Evolutionary conservation across 1,139 yeast species (phyloP).

Genomic region (Pichia kudriavzevii): DNA sequence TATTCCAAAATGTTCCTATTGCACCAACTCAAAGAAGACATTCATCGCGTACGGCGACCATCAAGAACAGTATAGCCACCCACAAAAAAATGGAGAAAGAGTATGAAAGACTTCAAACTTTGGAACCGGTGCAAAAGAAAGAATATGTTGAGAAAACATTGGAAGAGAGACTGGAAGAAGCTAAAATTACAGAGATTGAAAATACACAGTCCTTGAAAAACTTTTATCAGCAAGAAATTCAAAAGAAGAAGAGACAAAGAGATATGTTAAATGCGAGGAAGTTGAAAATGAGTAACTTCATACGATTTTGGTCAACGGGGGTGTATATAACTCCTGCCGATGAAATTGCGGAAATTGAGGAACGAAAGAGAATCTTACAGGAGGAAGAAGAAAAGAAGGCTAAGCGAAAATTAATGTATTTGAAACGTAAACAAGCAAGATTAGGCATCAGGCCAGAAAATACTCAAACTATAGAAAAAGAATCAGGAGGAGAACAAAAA

Average conservation of each 20-base stretch:
- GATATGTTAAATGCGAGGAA: constrained; percentile 64
- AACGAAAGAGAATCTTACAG: constrained; percentile 25
- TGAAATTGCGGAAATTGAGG: constrained; percentile 44
- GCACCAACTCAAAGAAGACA: constrained; percentile 52
- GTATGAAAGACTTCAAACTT: constrained; percentile 55
- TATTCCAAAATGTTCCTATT: constrained; percentile 30
- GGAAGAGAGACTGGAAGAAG: constrained; percentile 78
- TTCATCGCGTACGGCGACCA: constrained; percentile 72
- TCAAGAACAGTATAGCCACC: constrained; percentile 70
- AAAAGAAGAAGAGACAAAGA: constrained; percentile 69
- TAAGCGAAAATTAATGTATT: constrained; percentile 35
- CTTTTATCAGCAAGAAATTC: constrained; percentile 79
- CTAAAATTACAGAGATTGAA: constrained; percentile 73
- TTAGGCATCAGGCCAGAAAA: constrained; percentile 1
- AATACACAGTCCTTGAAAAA: constrained; percentile 66
- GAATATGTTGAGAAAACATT: constrained; percentile 61
- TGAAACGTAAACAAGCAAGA: constrained; percentile 27
- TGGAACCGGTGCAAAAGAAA: constrained; percentile 28
- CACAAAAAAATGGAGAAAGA: constrained; percentile 65
- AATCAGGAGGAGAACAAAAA: constrained; percentile 1
- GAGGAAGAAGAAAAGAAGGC: constrained; percentile 30
- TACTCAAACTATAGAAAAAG: neutral
- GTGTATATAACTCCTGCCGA: constrained; percentile 40
- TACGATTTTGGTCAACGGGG: constrained; percentile 43
- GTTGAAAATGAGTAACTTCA: constrained; percentile 46